phyloP scores from a whole-genome alignment of 179 eudicot genomes.

The Beta lomatogona region DNA sequence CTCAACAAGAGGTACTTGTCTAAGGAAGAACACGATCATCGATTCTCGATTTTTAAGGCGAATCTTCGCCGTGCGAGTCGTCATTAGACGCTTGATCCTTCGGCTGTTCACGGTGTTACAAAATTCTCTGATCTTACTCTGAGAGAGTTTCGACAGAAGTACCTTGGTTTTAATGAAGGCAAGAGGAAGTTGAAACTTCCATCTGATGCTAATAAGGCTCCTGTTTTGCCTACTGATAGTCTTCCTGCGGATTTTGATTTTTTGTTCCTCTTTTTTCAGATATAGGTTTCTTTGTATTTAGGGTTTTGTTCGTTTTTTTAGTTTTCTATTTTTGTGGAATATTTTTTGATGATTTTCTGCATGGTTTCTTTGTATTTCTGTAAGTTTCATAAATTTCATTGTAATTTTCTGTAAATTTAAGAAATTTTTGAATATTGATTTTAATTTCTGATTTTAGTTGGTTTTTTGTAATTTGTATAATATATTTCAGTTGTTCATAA shows the following conservation, averaged over 20 bases:
- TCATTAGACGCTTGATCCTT: slow-evolving; percentile 71
- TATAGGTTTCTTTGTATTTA: no score
- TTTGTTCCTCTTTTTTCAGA: no score
- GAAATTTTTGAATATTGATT: no score
- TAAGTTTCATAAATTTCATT: no score
- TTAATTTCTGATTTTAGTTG: no score
- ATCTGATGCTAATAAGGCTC: slow-evolving; percentile 68
- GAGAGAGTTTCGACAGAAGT: slow-evolving; percentile 53
- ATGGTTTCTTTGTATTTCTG: no score
- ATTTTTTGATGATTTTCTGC: no score
- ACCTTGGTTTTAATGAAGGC: slow-evolving; percentile 48
- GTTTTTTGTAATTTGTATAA: no score
- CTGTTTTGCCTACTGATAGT: slow-evolving; percentile 64
- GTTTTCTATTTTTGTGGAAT: no score
- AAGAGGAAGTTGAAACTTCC: slow-evolving; percentile 48
- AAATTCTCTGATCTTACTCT: slow-evolving; percentile 80
- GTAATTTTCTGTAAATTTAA: no score
- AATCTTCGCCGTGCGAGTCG: slow-evolving; percentile 75
- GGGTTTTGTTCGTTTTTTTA: no score
- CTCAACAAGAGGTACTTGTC: slow-evolving; percentile 54
- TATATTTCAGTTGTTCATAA: no score
- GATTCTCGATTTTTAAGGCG: slow-evolving; percentile 62
- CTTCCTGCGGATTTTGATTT: slow-evolving; percentile 77
- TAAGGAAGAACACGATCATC: slow-evolving; percentile 57
- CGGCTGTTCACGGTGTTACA: slow-evolving; percentile 81